phyloP scores from a whole-genome alignment of 176 grass and related monocot species.

The Pontederia paniculata region DNA sequence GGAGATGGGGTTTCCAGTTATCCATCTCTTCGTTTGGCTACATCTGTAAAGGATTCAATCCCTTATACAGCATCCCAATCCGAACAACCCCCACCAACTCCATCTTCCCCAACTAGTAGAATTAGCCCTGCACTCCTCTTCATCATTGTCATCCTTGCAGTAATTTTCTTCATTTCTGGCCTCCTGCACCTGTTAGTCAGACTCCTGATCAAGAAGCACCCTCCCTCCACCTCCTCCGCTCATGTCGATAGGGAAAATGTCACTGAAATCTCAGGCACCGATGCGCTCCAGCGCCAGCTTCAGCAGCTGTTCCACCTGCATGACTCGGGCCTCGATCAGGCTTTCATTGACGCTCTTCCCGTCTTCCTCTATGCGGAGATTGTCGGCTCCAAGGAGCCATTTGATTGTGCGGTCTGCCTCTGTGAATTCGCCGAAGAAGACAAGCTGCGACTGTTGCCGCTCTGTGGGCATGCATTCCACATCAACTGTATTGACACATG shows the following conservation, averaged over 20 bases:
- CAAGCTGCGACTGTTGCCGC: constrained; percentile 1
- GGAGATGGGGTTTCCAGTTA: too few species aligned
- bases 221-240: background rate
- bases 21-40: background rate
- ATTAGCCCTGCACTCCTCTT: constrained; percentile 9
- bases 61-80: background rate
- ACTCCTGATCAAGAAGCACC: constrained; percentile 10
- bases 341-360: constrained; percentile 3
- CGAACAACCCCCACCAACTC: background rate
- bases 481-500: constrained; percentile 10
- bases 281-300: constrained; percentile 6
- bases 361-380: constrained; percentile 9
- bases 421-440: constrained; percentile 6
- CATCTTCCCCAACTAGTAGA: background rate
- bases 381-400: constrained; percentile 12
- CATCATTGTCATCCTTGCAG: constrained; percentile 8
- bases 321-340: constrained; percentile 9
- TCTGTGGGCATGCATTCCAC: constrained; percentile 8
- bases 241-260: background rate
- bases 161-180: constrained; percentile 4
- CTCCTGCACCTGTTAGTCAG: constrained; percentile 4
- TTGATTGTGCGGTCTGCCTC: constrained; percentile 12
- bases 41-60: background rate
- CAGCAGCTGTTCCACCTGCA: constrained; percentile 14
- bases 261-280: background rate